These are phyloP conservation scores for Batrachochytrium dendrobatidis DNA, from an alignment of 371 early-diverging fungal species.

Conservation along the genomic window DNA sequence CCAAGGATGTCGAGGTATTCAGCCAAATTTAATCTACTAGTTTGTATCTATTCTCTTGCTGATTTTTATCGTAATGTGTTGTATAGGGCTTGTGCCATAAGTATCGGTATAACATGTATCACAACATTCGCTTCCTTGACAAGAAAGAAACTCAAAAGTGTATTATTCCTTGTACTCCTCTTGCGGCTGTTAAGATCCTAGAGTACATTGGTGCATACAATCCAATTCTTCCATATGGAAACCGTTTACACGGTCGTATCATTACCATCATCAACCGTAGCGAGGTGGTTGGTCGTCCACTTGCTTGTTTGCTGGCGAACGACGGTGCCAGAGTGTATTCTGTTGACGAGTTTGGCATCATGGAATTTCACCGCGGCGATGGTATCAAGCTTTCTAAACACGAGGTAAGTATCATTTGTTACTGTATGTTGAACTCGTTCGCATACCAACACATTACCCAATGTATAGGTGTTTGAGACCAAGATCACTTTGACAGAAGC, in stretches of 20 bases:
- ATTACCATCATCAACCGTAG: conserved; percentile 91
- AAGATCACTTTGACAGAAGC: conserved; percentile 66
- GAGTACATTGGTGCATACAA: conserved; percentile 93
- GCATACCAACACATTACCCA: too few relatives aligned
- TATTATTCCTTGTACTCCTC: conserved; percentile 93
- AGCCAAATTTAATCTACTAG: too few relatives aligned
- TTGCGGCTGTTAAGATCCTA: conserved; percentile 87
- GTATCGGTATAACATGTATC: conserved; percentile 90
- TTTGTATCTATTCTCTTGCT: neutral
- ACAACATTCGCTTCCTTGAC: conserved; percentile 88
- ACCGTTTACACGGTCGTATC: conserved; percentile 88
- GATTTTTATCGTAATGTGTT: too few relatives aligned
- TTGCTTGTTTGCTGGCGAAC: conserved; percentile 95
- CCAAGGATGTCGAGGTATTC: conserved; percentile 84
- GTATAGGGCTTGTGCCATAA: conserved; percentile 75
- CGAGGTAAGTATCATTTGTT: conserved; percentile 42
- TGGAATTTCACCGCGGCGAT: conserved; percentile 78
- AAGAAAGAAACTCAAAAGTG: conserved; percentile 75
- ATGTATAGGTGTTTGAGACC: conserved; percentile 57
- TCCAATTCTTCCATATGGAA: conserved; percentile 79
- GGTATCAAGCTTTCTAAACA: conserved; percentile 72
- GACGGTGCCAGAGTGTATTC: conserved; percentile 96
- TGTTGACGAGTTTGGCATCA: conserved; percentile 82
- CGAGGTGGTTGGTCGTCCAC: conserved; percentile 94
- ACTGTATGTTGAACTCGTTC: neutral